Evolutionary conservation across 495 filamentous ascomycete species (phyloP), one percentile per base, ranked within the genome.

Genomic region (Xylona heveae): DNA sequence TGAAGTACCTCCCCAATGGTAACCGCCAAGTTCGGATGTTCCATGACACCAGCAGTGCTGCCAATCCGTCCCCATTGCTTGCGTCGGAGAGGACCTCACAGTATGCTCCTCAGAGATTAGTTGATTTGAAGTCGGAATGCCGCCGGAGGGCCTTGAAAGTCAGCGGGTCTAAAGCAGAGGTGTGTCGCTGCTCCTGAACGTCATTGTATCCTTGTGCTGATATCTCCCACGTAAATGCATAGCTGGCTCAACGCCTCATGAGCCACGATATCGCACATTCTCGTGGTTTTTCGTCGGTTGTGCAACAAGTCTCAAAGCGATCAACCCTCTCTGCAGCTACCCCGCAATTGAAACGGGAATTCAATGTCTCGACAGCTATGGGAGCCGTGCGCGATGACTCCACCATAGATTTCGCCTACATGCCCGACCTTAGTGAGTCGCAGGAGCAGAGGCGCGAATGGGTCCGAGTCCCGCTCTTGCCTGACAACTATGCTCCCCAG

Each of bases 1-100:
- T 55, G 14, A 55, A 58, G 34, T 48, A 41, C 34, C 43, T 55
- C 26, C 35, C 54, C 19, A 37, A 50, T 25, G 52, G 52, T 10
- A 46, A 47, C 19, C 51, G 53, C 36, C 45, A 54, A 7, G 51
- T 53, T 26, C 37, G 43, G 29, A 49, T 53, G 27, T 53, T 58
- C 21, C 19, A 33, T 14, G 14, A n/a, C 3, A 33, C 19, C 19
- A 33, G 17, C 6, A 7, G 7, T 3, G 16, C 30, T 6, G 9
- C 30, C 4, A 33, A 24, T n/a, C 31, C 31, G 7, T 33, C 31
- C 4, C 2, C 31, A 23, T 12, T 33, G 19, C 31, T 24, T 6
- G 31, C 14, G 16, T 33, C 31, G 2, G n/a, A n/a, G n/a, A n/a
- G n/a, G n/a, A 14, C n/a, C 6, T 33, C 31, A 3, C 7, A 22